Evolutionary conservation across 345 rosid species (phyloP).

Genomic region (Eucalyptus curtisii): DNA sequence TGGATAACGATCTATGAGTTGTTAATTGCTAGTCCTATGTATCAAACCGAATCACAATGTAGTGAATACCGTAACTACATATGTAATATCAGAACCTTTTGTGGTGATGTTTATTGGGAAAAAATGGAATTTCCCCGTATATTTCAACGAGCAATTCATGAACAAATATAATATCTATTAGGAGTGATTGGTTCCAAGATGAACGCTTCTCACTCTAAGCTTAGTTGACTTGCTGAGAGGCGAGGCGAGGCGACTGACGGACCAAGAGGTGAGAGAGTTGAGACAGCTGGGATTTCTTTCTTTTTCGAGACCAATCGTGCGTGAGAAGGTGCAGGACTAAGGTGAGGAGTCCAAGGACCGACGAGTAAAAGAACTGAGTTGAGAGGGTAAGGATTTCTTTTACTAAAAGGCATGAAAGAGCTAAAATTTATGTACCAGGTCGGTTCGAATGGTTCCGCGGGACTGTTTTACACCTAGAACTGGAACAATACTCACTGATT

Average conservation of each 20-base stretch:
- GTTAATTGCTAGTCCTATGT: not conserved
- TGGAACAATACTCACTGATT: too few species aligned
- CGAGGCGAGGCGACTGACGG: too few species aligned
- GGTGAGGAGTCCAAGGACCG: not conserved
- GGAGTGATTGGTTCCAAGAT: accelerated
- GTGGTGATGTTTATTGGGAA: not conserved
- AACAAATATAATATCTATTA: not conserved
- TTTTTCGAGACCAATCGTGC: not conserved
- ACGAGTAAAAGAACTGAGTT: too few species aligned
- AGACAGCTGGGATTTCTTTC: not conserved
- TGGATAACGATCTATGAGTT: not conserved
- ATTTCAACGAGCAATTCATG: not conserved
- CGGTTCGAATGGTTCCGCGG: accelerated
- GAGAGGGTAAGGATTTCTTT: not conserved
- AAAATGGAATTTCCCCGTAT: not conserved
- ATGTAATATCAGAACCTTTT: accelerated
- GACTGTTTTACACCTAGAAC: accelerated
- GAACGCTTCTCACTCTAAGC: accelerated
- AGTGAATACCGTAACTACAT: not conserved
- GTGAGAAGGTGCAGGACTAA: not conserved
- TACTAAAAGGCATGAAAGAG: not conserved
- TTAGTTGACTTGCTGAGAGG: not conserved
- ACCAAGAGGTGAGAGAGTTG: not conserved
- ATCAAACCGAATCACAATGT: not conserved
- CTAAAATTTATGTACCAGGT: too few species aligned